Evolutionary conservation across 257 asterid species (phyloP).

Genomic region (Pogostemon cablin): DNA sequence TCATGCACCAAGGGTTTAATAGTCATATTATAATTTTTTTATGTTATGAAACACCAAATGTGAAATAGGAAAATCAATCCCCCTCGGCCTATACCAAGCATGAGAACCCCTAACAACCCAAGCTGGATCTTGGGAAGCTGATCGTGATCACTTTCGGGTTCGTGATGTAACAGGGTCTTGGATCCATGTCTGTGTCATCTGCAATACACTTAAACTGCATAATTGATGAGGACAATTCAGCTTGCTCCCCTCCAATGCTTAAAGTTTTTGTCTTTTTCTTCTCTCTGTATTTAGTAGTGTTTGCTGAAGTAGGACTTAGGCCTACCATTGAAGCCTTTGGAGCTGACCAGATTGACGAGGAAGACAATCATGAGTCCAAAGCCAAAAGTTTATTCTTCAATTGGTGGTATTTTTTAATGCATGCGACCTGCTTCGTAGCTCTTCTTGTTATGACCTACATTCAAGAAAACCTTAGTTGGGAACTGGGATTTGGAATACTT

Average conservation of each 20-base stretch:
- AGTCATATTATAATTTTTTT: too few relatives aligned
- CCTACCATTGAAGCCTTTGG: constrained; percentile 52
- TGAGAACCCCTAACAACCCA: too few relatives aligned
- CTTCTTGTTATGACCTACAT: constrained; percentile 39
- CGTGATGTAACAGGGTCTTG: constrained; percentile 34
- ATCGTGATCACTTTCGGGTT: background rate
- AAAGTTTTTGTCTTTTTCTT: constrained; percentile 43
- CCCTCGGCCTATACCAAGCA: too few relatives aligned
- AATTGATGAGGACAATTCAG: background rate
- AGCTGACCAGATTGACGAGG: constrained; percentile 50
- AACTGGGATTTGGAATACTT: constrained; percentile 62
- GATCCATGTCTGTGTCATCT: constrained; percentile 42
- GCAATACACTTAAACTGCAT: constrained; percentile 37
- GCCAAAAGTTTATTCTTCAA: constrained; percentile 57
- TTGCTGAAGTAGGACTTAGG: constrained; percentile 50
- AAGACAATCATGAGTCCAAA: constrained; percentile 40
- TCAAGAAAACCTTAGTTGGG: constrained; percentile 41
- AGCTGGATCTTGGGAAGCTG: too few relatives aligned
- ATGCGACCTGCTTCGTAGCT: constrained; percentile 33
- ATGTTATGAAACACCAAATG: too few relatives aligned
- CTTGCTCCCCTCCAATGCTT: constrained; percentile 34
- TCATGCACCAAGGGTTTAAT: too few relatives aligned
- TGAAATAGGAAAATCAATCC: too few relatives aligned
- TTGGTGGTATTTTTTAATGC: constrained; percentile 50
- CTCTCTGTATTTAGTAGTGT: constrained; percentile 42